Evolutionary conservation across 495 filamentous ascomycete genomes (phyloP), one percentile per base, ranked within the genome.

Genomic region (Hyaloscypha bicolor): DNA sequence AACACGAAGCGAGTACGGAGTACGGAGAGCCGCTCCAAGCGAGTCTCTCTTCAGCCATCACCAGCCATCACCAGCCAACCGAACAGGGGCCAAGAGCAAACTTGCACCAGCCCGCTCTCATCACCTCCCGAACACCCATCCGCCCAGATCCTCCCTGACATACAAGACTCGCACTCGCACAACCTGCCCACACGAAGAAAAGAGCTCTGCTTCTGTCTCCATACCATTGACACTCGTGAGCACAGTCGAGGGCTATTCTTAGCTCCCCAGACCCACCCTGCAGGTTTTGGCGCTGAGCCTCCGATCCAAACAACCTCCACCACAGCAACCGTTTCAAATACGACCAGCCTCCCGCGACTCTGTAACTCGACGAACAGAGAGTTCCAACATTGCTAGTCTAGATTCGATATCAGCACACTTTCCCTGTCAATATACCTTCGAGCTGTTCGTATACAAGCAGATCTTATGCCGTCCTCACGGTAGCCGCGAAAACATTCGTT

Each of bases 251-350:
- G 1, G 1, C 42, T 48, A 48, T 48, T 48, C 42, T 48, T 48
- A 48, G 42, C 42, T 19, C 42, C 42, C 9, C 42, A 48, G 16
- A 14, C 42, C 42, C 11, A 4, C 42, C 9, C 42, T 48, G 42
- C 42, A 37, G 35, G 35, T 37, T 48, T 48, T 48, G 42, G 42
- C 42, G 42, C 42, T 48, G 42, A 48, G 31, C 14, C 59, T 39
- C 16, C 51, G 25, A 53, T 39, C 48, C 69, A 63, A 65, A 68
- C 60, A 32, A 65, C 35, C 62, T 48, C 64, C 22, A 63, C 35
- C 51, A 69, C 69, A 60, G 59, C 69, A 71, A 71, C 63, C 59
- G 69, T 71, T 69, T 71, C 69, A 55, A 56, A 60, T 52, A 29
- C 29, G 25, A 52, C 53, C 4, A 55, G 68, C 66, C 62, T 57